Evolutionary conservation across 164 flowering plant genomes (phyloP).

Genomic region (Berberis vulgaris): DNA sequence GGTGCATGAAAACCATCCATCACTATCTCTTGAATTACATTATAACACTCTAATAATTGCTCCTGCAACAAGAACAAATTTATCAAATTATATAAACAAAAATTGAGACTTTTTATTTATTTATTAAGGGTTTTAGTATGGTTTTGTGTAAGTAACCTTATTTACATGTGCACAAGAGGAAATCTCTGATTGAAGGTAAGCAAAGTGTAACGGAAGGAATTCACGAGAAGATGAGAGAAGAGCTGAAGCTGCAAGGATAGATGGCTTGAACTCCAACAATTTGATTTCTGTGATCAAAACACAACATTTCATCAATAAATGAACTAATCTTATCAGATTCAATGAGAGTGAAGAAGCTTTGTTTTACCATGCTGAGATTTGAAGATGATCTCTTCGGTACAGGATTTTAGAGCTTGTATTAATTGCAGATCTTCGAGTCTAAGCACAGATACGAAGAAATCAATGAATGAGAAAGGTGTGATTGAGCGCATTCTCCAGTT

Average conservation of each 20-base stretch:
- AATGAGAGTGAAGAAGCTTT: background rate
- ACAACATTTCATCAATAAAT: no score
- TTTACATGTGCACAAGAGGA: conserved; percentile 37
- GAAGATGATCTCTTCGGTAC: conserved; percentile 45
- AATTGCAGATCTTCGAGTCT: conserved; percentile 31
- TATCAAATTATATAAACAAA: background rate
- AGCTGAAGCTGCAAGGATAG: conserved; percentile 55
- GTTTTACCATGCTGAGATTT: conserved; percentile 45
- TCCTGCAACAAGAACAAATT: conserved; percentile 25
- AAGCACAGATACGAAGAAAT: conserved; percentile 44
- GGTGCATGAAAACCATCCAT: conserved; percentile 23
- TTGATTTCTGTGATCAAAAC: conserved; percentile 29
- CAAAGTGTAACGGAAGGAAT: conserved; percentile 38
- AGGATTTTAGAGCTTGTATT: conserved; percentile 28
- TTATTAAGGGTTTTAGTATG: background rate
- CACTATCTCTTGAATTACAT: conserved; percentile 26
- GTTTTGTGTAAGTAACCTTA: conserved; percentile 25
- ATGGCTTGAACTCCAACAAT: conserved; percentile 53
- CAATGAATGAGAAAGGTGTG: conserved; percentile 57
- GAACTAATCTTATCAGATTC: background rate
- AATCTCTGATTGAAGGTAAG: conserved; percentile 25
- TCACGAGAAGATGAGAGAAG: conserved; percentile 38
- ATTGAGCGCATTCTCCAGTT: conserved; percentile 80
- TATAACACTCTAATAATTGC: conserved; percentile 29
- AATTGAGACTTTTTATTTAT: background rate